Conservation (phyloP, 352 stramenopile genomes). For the Phytophthora chlamydospora region DNA sequence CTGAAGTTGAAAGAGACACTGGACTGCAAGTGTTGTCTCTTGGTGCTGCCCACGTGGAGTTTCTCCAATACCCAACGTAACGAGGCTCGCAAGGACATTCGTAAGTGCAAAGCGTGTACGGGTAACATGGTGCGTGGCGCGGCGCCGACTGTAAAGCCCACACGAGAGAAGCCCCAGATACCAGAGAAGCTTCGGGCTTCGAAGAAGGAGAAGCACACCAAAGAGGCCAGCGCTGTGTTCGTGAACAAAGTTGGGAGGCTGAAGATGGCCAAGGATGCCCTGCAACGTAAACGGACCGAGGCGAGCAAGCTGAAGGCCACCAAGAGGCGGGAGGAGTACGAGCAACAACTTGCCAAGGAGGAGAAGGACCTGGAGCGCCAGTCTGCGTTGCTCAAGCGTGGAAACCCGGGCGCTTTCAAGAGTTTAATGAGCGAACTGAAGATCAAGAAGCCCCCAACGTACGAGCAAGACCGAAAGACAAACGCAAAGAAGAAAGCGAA, state of each 20-base stretch:
- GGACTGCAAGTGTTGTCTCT: slow-evolving; percentile 30
- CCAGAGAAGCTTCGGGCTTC: not conserved
- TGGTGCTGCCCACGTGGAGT: slow-evolving; percentile 16
- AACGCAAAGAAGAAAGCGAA: slow-evolving; percentile 9
- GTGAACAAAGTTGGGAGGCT: slow-evolving; percentile 30
- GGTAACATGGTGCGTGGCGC: slow-evolving; percentile 12
- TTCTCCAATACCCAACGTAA: slow-evolving; percentile 26
- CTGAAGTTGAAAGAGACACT: slow-evolving; percentile 5
- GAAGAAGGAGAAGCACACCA: slow-evolving; percentile 2
- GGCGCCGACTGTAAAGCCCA: slow-evolving; percentile 3
- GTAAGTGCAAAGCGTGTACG: slow-evolving; percentile 32
- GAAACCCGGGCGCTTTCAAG: slow-evolving; percentile 19
- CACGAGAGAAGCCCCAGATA: slow-evolving; percentile 6
- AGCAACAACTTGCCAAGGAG: slow-evolving; percentile 37
- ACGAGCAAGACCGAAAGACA: slow-evolving; percentile 15
- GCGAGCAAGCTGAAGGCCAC: slow-evolving; percentile 30
- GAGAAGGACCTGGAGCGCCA: slow-evolving; percentile 25
- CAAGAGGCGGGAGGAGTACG: slow-evolving; percentile 37
- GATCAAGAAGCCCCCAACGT: slow-evolving; percentile 25
- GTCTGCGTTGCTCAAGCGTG: slow-evolving; percentile 19
- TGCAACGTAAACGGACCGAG: slow-evolving; percentile 30
- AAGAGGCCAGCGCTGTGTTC: slow-evolving; percentile 20
- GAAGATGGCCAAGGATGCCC: slow-evolving; percentile 26
- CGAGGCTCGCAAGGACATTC: slow-evolving; percentile 7
- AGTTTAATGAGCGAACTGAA: slow-evolving; percentile 27